Conservation (phyloP, 73 alveolate species). For the Halteria grandinella region DNA sequence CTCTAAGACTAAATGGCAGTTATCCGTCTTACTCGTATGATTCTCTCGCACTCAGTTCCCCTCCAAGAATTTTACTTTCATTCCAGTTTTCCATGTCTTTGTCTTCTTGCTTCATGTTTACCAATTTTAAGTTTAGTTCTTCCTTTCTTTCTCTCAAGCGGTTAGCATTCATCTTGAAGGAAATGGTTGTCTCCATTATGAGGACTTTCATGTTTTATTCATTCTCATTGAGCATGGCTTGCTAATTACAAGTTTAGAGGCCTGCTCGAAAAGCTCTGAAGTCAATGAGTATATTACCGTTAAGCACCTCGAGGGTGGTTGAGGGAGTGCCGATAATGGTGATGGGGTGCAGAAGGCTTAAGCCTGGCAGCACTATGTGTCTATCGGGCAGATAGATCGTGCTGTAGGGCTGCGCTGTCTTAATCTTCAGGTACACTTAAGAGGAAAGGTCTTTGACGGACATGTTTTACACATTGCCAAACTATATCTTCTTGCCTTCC, state of each 20-base stretch:
- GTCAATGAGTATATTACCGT: constrained; percentile 65
- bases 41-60: no score
- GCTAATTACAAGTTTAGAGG: neutral
- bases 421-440: no score
- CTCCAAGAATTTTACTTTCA: no score
- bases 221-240: no score
- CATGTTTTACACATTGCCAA: no score
- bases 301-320: constrained; percentile 49
- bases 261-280: constrained; percentile 41
- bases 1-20: neutral
- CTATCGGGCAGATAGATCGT: constrained; percentile 50
- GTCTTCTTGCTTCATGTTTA: no score
- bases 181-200: constrained; percentile 56
- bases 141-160: no score
- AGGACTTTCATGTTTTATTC: constrained; percentile 1
- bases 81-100: no score
- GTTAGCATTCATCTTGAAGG: constrained; percentile 56
- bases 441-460: no score
- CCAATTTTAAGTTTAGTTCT: no score
- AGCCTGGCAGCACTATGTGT: constrained; percentile 54
- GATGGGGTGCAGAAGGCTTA: constrained; percentile 57
- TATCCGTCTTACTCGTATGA: no score
- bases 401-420: constrained; percentile 51
- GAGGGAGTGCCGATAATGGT: constrained; percentile 65
- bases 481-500: no score